Evolutionary conservation across 805 yeast species (phyloP).

Genomic region (Scheffersomyces ergatensis): DNA sequence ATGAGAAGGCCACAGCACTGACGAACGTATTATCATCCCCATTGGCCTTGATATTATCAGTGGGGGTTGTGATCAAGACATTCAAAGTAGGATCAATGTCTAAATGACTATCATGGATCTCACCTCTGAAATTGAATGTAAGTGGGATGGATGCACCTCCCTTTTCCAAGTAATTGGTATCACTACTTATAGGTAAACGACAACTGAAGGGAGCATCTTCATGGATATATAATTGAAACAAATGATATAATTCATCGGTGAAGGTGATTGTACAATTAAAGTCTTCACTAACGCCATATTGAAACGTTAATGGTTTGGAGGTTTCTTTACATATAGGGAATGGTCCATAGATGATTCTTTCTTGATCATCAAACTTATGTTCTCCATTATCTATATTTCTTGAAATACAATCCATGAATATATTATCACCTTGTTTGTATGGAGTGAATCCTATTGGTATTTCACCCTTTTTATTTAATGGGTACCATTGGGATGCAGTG

Average conservation of each 20-base stretch:
- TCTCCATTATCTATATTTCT: conserved; percentile 76
- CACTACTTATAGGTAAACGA: conserved; percentile 51
- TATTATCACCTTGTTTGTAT: conserved; percentile 36
- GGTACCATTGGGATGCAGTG: conserved; percentile 28
- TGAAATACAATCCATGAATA: conserved; percentile 58
- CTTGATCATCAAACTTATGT: conserved; percentile 65
- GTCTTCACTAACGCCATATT: conserved; percentile 51
- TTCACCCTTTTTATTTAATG: conserved; percentile 35
- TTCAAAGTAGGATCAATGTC: conserved; percentile 62
- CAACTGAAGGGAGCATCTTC: conserved; percentile 78
- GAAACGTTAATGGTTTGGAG: conserved; percentile 53
- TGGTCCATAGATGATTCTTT: conserved; percentile 52
- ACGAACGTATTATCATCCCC: conserved; percentile 41
- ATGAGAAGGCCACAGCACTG: conserved; percentile 56
- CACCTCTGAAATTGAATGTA: conserved; percentile 63
- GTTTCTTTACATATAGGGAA: conserved; percentile 69
- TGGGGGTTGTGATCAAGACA: conserved; percentile 44
- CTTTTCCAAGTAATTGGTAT: conserved; percentile 37
- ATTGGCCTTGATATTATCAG: conserved; percentile 13
- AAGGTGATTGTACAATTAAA: conserved; percentile 60
- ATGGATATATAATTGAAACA: conserved; percentile 73
- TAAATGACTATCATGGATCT: conserved; percentile 62
- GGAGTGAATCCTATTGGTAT: conserved; percentile 35
- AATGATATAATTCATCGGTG: conserved; percentile 64
- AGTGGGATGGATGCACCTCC: conserved; percentile 55